These are phyloP conservation scores for Hanseniaspora thailandica DNA, from an alignment of 805 yeast species.

Conservation along the genomic window DNA sequence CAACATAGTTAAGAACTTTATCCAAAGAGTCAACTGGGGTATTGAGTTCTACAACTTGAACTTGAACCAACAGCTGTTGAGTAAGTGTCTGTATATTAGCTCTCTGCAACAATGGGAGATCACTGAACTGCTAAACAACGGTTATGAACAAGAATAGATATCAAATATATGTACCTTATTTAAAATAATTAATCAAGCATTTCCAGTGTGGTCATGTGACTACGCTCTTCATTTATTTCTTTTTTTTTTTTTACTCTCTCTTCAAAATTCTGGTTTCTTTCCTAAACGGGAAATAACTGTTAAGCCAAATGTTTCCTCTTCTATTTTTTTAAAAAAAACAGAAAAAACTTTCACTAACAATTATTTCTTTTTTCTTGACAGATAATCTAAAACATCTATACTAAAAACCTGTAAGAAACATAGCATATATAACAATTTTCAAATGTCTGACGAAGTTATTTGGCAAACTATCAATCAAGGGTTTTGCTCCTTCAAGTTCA, in stretches of 20 bases:
- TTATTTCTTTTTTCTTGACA: not conserved
- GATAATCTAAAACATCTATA: not conserved
- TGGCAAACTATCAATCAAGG: slow-evolving; percentile 96
- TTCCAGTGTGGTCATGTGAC: not conserved
- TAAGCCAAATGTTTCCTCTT: not conserved
- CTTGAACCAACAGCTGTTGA: slow-evolving; percentile 50
- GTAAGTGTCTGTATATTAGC: slow-evolving; percentile 74
- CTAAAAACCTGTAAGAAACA: not conserved
- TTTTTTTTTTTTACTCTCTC: not conserved
- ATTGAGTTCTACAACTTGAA: slow-evolving; percentile 45
- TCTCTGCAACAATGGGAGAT: slow-evolving; percentile 65
- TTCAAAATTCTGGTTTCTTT: not conserved
- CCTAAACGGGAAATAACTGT: not conserved
- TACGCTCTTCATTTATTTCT: not conserved
- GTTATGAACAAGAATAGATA: not conserved
- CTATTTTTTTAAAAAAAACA: too few species aligned
- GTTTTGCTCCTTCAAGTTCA: slow-evolving; percentile 88
- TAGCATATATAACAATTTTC: not conserved
- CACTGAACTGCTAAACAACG: slow-evolving; percentile 20
- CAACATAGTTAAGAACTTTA: slow-evolving; percentile 59
- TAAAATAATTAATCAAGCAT: not conserved
- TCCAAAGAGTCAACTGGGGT: slow-evolving; percentile 80
- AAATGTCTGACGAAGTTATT: slow-evolving; percentile 68
- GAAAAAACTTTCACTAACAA: not conserved
- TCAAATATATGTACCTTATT: not conserved